These are phyloP conservation scores for Exophiala sp. DNA, from an alignment of 2,329 filamentous ascomycete genomes.

Conservation along the genomic window DNA sequence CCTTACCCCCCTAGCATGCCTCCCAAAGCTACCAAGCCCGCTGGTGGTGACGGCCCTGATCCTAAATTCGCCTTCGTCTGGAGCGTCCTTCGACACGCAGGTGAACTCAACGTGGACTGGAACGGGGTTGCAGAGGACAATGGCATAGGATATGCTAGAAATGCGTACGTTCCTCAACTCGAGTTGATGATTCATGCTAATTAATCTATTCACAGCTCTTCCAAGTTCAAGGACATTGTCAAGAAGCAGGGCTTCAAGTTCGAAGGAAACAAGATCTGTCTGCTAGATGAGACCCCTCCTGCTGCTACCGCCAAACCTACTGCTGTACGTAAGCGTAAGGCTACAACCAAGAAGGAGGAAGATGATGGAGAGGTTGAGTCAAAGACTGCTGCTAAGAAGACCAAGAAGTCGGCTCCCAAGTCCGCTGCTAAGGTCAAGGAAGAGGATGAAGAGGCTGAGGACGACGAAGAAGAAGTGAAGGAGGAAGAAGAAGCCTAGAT, in stretches of 20 bases:
- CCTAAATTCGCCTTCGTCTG: constrained; percentile 14
- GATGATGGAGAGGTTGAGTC: constrained; percentile 30
- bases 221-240: constrained; percentile 8
- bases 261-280: background rate
- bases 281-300: background rate
- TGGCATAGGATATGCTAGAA: constrained; percentile 18
- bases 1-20: too few species aligned
- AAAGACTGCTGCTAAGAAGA: too few species aligned
- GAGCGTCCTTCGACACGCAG: constrained; percentile 16
- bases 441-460: too few species aligned
- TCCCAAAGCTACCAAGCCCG: constrained; percentile 2
- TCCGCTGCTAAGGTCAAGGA: too few species aligned
- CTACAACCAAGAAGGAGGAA: background rate
- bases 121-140: constrained; percentile 18
- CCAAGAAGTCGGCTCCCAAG: too few species aligned
- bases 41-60: background rate
- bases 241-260: constrained; percentile 6
- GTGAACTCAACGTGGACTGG: constrained; percentile 19
- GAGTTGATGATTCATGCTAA: too few species aligned
- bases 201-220: too few species aligned
- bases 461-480: background rate
- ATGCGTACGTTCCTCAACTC: constrained; percentile 24
- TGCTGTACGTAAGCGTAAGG: constrained; percentile 3
- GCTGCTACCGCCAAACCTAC: background rate
- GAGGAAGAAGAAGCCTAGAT: background rate